Conservation (phyloP, 2,329 filamentous ascomycete genomes). For the Orbilia javanica region DNA sequence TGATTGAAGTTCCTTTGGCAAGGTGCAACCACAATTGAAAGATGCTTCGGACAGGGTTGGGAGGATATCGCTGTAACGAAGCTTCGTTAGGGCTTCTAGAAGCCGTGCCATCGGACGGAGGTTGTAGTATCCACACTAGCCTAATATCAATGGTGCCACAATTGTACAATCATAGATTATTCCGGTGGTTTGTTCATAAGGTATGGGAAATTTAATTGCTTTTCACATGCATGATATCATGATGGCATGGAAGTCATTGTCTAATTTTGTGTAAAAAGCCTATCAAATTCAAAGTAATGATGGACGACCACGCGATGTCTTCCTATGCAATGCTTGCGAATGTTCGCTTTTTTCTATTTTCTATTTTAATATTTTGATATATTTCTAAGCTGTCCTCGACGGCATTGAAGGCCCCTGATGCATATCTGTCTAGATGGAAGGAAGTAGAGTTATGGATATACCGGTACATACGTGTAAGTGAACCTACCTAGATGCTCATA, state of each 20-base stretch:
- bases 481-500: not conserved
- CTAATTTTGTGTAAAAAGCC: slow-evolving; percentile 19
- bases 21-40: not conserved
- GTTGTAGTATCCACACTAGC: not conserved
- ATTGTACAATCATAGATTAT: not conserved
- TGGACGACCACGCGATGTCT: not conserved
- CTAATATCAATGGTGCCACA: slow-evolving; percentile 15
- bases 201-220: not conserved
- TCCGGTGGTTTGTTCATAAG: not conserved
- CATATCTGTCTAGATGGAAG: no score
- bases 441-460: not conserved
- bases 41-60: not conserved
- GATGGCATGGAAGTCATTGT: not conserved
- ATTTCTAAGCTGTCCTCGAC: no score
- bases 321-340: no score
- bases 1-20: slow-evolving; percentile 2
- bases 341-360: no score
- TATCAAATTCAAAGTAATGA: not conserved
- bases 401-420: no score
- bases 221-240: not conserved
- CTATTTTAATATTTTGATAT: no score
- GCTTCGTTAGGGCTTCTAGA: slow-evolving; percentile 27
- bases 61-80: not conserved
- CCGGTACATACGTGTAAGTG: no score
- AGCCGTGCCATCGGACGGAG: slow-evolving; percentile 11